phyloP scores from a whole-genome alignment of 73 alveolate genomes.

The Halteria grandinella region DNA sequence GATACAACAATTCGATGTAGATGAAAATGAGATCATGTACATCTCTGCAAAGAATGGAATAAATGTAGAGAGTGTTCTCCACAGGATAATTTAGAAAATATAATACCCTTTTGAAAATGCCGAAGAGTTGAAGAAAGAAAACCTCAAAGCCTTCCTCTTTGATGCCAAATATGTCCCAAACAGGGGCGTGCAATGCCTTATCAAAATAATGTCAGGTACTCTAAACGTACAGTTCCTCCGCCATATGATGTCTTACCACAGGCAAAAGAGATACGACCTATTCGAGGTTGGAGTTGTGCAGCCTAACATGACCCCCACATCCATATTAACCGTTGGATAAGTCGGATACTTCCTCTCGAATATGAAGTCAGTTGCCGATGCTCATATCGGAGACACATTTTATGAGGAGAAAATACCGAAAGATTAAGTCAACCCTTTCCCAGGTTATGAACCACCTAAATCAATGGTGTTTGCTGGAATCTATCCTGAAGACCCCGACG shows the following conservation, averaged over 20 bases:
- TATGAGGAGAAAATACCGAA: slow-evolving; percentile 58
- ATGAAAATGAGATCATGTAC: slow-evolving; percentile 43
- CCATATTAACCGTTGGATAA: slow-evolving; percentile 81
- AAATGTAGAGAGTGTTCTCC: slow-evolving; percentile 75
- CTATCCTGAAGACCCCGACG: slow-evolving; percentile 90
- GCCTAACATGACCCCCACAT: slow-evolving; percentile 74
- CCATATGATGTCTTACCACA: slow-evolving; percentile 65
- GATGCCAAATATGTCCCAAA: slow-evolving; percentile 59
- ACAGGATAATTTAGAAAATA: slow-evolving; percentile 69
- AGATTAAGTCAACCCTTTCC: slow-evolving; percentile 71
- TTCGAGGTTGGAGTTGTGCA: slow-evolving; percentile 83
- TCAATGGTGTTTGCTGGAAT: slow-evolving; percentile 95
- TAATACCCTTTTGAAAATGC: slow-evolving; percentile 80
- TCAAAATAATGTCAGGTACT: slow-evolving; percentile 43
- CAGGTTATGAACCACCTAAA: slow-evolving; percentile 89
- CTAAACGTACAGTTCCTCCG: slow-evolving; percentile 49
- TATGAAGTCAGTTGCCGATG: slow-evolving; percentile 87
- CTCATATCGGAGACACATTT: slow-evolving; percentile 89
- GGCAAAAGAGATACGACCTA: slow-evolving; percentile 48
- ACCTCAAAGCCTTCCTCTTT: slow-evolving; percentile 67
- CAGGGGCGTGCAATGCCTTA: slow-evolving; percentile 63
- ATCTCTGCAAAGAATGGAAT: slow-evolving; percentile 88
- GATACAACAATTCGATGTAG: slow-evolving; percentile 59
- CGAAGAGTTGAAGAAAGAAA: slow-evolving; percentile 62
- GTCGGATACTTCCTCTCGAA: slow-evolving; percentile 91